phyloP scores from a whole-genome alignment of 441 rosid genomes.

The Dalechampia spathulata region DNA sequence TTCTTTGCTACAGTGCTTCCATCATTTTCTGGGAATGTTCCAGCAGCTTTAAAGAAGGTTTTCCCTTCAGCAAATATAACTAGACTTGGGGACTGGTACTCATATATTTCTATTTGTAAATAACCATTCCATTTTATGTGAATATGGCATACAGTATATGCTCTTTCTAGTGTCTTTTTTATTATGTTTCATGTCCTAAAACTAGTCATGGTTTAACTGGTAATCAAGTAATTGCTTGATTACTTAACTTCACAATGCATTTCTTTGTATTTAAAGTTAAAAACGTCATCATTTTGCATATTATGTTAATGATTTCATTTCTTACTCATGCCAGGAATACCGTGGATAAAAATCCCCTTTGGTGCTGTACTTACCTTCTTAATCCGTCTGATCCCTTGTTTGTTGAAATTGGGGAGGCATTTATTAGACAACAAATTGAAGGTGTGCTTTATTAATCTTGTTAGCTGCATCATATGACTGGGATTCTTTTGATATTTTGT shows the following conservation, averaged over 20 bases:
- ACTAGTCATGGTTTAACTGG: not conserved
- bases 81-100: conserved; percentile 86
- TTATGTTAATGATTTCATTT: conserved; percentile 12
- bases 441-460: conserved; percentile 32
- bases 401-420: conserved; percentile 83
- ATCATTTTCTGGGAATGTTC: conserved; percentile 97
- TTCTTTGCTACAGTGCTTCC: conserved; percentile 69
- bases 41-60: conserved; percentile 67
- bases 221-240: not conserved
- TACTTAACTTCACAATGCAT: conserved; percentile 5
- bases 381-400: conserved; percentile 88
- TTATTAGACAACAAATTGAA: conserved; percentile 66
- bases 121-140: no score
- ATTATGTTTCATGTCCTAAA: not conserved
- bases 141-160: not conserved
- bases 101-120: conserved; percentile 13
- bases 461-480: not conserved
- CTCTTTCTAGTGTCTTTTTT: no score
- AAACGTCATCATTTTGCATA: not conserved
- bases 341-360: conserved; percentile 71
- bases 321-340: conserved; percentile 61
- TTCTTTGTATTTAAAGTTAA: not conserved
- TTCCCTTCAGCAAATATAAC: conserved; percentile 84
- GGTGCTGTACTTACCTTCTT: conserved; percentile 99
- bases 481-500: not conserved